Percentiles rank a stretch among this genome's conserved stretches.
These are phyloP conservation scores for Fusarium torulosum DNA, from an alignment of 2,329 filamentous ascomycete species.

Conservation along the genomic window DNA sequence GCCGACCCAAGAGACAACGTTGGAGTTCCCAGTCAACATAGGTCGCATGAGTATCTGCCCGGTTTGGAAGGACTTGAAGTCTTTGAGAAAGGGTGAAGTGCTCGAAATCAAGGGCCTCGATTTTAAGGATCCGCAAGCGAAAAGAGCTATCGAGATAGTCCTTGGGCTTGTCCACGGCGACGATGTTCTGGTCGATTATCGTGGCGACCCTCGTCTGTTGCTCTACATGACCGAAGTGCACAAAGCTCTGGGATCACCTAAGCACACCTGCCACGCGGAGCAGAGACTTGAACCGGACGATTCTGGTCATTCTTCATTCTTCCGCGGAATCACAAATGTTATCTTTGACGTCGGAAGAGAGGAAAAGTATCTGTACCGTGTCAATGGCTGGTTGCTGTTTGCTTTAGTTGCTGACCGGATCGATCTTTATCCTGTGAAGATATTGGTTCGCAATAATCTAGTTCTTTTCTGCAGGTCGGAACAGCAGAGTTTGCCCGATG, in stretches of 20 bases:
- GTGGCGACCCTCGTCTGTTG: constrained; percentile 17
- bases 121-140: constrained; percentile 1
- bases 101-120: background rate
- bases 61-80: constrained; percentile 1
- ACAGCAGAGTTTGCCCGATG: background rate
- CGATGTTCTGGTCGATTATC: background rate
- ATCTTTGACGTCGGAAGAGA: constrained; percentile 6
- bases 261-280: background rate
- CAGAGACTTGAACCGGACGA: rapidly evolving
- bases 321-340: background rate
- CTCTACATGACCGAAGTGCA: constrained; percentile 32
- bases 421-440: background rate
- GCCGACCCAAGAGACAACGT: background rate
- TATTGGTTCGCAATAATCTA: background rate
- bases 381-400: constrained; percentile 35
- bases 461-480: constrained; percentile 9
- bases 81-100: background rate
- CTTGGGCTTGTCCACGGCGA: constrained; percentile 19
- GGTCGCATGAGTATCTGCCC: constrained; percentile 16
- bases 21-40: background rate
- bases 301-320: background rate
- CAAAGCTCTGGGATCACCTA: constrained; percentile 20
- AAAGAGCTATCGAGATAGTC: constrained; percentile 13
- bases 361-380: constrained; percentile 5
- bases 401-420: constrained; percentile 29